Percentiles rank a stretch among this genome's conserved stretches.
Evolutionary conservation across 306 rosid genomes (phyloP).

Genomic region (Rosa lucieae): DNA sequence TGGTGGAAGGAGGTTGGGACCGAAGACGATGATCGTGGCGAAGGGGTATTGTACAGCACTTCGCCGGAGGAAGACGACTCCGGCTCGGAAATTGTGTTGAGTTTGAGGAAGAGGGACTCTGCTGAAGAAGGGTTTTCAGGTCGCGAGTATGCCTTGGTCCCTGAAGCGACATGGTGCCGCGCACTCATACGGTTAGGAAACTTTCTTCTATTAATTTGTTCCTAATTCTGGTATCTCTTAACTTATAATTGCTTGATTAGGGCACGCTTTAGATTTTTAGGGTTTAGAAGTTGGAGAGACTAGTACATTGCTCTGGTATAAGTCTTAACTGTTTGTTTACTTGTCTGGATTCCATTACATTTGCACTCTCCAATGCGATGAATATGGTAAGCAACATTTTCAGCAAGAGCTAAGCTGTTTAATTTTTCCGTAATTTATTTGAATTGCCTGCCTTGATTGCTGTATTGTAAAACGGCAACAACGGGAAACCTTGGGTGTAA

Average conservation of each 20-base stretch:
- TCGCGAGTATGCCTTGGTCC: conserved; percentile 64
- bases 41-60: conserved; percentile 56
- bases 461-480: neutral
- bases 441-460: neutral
- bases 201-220: neutral
- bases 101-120: conserved; percentile 47
- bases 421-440: neutral
- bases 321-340: neutral
- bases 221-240: neutral
- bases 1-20: conserved; percentile 68
- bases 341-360: neutral
- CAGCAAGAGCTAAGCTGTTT: neutral
- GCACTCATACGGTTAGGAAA: conserved; percentile 58
- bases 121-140: conserved; percentile 54
- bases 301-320: neutral
- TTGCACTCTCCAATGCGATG: neutral
- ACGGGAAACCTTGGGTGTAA: neutral
- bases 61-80: conserved; percentile 29
- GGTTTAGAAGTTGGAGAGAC: neutral
- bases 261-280: neutral
- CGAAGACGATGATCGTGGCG: conserved; percentile 39
- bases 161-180: conserved; percentile 72
- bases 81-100: conserved; percentile 46
- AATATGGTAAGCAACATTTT: neutral
- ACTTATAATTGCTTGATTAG: neutral